Base-by-base conservation (phyloP, 2,329 filamentous ascomycete species). In the Venturia carpophila region DNA sequence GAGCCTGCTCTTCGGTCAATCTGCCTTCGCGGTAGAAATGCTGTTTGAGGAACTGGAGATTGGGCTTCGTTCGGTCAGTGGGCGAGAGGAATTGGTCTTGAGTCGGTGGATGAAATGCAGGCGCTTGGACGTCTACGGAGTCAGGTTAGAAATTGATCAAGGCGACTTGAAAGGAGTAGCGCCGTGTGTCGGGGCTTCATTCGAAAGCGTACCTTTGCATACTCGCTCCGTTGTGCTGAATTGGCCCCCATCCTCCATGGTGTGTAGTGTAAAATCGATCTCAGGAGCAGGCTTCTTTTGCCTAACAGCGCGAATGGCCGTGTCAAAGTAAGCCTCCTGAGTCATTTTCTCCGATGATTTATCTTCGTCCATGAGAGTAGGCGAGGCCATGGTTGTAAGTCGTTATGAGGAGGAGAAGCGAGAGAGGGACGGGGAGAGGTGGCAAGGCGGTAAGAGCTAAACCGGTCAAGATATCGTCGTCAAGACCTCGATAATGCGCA, bases 1-100 rank as follows among this genome's bases (percentile, higher is more conserved):
- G 82, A 66, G 94, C 94, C 80, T 99, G 94, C 72, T 97, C 93
- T 76, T 99, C 92, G 60, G 93, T 97, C 75, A 99, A 82, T 70
- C 94, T 91, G 68, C 94, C 94, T 81, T 99, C 94, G 69, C 94
- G 89, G 77, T 97, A 97, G 78, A 99, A 95, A 76, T 99, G 94
- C 77, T 97, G 91, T 83, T 97, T 99, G 69, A 99, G 83, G 75
- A 97, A 99, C 73, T 88, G 83, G 69, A 99, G 87, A 76, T 97
- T 89, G 70, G 94, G 94, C 82, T 97, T 97, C 68, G 84, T 83
- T 66, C 86, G 89, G 72, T 95, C 89, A 68, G 90, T 86, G 68
- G 93, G 89, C 70, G 92, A 90, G 79, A 90, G 93, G 82, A 99
- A 97, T 78, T 96, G 90, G 69, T 97, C 91, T 78, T 97, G 89